These are phyloP conservation scores for Dryas drummondii DNA, from an alignment of 306 rosid species.

Conservation along the genomic window DNA sequence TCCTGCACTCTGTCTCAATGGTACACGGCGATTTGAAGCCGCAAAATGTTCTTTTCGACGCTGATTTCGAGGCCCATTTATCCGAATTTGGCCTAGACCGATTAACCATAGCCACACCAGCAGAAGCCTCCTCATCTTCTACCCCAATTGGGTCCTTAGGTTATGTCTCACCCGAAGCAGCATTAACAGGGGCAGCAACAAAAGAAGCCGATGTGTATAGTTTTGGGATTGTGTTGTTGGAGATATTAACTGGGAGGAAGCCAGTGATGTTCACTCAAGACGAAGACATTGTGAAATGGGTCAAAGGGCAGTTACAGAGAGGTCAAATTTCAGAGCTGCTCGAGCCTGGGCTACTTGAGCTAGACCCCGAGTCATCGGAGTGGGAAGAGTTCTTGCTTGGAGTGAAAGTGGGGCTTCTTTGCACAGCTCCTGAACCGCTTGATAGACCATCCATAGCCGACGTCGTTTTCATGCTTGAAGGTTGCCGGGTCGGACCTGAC, in stretches of 20 bases:
- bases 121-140: conserved; percentile 52
- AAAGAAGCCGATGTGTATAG: conserved; percentile 78
- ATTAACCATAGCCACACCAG: conserved; percentile 43
- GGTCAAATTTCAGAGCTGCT: conserved; percentile 66
- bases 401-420: conserved; percentile 70
- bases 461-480: conserved; percentile 90
- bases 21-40: conserved; percentile 84
- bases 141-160: conserved; percentile 67
- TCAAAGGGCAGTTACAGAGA: conserved; percentile 65
- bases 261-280: conserved; percentile 75
- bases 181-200: conserved; percentile 54
- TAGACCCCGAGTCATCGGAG: conserved; percentile 83
- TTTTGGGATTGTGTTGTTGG: conserved; percentile 75
- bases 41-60: conserved; percentile 74
- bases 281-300: conserved; percentile 88
- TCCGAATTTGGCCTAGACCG: conserved; percentile 79
- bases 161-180: conserved; percentile 72
- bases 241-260: conserved; percentile 73
- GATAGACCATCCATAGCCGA: conserved; percentile 78
- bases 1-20: conserved; percentile 59
- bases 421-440: conserved; percentile 85
- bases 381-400: conserved; percentile 91
- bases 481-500: conserved; percentile 81
- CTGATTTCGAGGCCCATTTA: conserved; percentile 85
- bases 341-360: conserved; percentile 81